A percentile compares a stretch with the other conserved stretches of the same genome.
These are phyloP conservation scores for Mortierella hygrophila DNA, from an alignment of 192 early-diverging fungal species.

Conservation along the genomic window DNA sequence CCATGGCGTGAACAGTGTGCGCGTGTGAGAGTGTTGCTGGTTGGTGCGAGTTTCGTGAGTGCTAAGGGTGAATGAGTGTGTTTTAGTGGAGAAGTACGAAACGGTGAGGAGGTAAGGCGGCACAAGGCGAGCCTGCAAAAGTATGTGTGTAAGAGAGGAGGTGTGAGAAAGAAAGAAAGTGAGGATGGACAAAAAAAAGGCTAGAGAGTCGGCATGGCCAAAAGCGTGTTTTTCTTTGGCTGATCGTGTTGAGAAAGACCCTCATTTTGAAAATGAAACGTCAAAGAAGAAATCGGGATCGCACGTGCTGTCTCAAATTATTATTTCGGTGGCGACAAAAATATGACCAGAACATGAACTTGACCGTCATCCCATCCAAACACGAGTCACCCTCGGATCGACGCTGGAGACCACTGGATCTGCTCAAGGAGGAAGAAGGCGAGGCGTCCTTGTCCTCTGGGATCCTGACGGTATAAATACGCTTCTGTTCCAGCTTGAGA, in stretches of 20 bases:
- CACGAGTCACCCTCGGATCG: conserved; percentile 9
- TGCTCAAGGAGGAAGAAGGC: background rate
- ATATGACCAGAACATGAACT: conserved; percentile 39
- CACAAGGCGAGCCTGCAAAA: background rate
- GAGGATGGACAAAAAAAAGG: background rate
- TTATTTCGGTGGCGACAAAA: conserved; percentile 32
- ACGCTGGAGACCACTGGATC: background rate
- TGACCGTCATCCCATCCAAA: conserved; percentile 22
- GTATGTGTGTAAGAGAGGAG: background rate
- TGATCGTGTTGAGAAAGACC: background rate
- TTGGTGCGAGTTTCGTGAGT: too few relatives aligned
- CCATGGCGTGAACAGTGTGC: background rate
- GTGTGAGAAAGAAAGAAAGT: background rate
- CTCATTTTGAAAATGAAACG: background rate
- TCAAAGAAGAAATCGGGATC: background rate
- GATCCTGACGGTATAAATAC: conserved; percentile 11
- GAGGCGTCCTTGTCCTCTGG: conserved; percentile 4
- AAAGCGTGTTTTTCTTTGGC: background rate
- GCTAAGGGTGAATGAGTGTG: background rate
- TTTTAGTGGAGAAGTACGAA: background rate
- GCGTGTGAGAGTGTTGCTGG: background rate
- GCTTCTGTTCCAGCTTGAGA: conserved; percentile 1
- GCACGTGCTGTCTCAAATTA: background rate
- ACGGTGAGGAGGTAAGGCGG: background rate
- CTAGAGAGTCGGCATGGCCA: background rate